These are phyloP conservation scores for Physocladia obscura DNA, from an alignment of 192 early-diverging fungal species.

Conservation along the genomic window DNA sequence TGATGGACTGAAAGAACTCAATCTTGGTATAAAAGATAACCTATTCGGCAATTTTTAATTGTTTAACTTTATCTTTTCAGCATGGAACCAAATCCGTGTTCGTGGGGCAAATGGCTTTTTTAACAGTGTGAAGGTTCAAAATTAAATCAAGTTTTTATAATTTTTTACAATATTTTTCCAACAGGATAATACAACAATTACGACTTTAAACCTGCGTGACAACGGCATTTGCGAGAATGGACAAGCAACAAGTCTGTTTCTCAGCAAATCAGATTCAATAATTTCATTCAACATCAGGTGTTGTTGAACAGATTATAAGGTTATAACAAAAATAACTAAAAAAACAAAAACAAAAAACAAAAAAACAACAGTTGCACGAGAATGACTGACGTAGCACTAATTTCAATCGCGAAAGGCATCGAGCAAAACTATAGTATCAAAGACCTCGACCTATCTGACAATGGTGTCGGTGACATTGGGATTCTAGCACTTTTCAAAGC, in stretches of 20 bases:
- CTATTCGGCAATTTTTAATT: not conserved
- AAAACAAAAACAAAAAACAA: no score
- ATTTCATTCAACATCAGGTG: constrained; percentile 39
- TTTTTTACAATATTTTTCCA: not conserved
- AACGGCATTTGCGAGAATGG: constrained; percentile 54
- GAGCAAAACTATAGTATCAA: constrained; percentile 45
- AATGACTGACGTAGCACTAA: constrained; percentile 36
- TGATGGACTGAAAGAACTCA: constrained; percentile 48
- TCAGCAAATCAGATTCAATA: constrained; percentile 39
- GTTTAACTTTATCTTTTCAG: constrained; percentile 11
- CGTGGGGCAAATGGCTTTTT: constrained; percentile 47
- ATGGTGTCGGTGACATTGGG: constrained; percentile 40
- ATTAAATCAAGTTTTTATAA: not conserved
- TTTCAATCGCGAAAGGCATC: constrained; percentile 37
- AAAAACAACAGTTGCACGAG: constrained; percentile 43
- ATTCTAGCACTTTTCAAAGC: constrained; percentile 46
- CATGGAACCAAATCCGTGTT: constrained; percentile 48
- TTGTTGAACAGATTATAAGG: not conserved
- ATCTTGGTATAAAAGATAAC: constrained; percentile 37
- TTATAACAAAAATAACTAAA: no score
- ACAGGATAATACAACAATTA: constrained; percentile 36
- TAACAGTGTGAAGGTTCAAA: constrained; percentile 40
- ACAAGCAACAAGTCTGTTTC: constrained; percentile 25
- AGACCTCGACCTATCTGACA: constrained; percentile 52
- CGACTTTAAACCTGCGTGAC: constrained; percentile 34